Percentiles rank a stretch among this genome's conserved stretches.
These are phyloP conservation scores for Lichenothelia convexa DNA, from an alignment of 495 filamentous ascomycete species.

Conservation along the genomic window DNA sequence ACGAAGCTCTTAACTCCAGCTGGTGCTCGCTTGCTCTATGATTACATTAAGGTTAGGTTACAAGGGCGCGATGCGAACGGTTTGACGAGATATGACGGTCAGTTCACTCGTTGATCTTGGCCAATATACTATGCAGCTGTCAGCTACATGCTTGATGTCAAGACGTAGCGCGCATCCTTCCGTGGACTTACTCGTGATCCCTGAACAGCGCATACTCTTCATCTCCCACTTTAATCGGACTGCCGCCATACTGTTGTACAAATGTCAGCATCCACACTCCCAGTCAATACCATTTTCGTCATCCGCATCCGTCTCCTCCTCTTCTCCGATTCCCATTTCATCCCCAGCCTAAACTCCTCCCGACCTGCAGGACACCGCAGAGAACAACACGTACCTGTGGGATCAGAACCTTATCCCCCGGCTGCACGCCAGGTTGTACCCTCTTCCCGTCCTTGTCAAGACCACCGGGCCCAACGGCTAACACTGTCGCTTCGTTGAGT, in stretches of 20 bases:
- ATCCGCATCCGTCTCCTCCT: slow-evolving; percentile 3
- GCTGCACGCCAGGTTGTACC: slow-evolving; percentile 55
- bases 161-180: slow-evolving; percentile 8
- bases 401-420: slow-evolving; percentile 89
- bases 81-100: too few species aligned
- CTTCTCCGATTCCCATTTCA: background rate
- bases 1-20: too few species aligned
- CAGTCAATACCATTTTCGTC: background rate
- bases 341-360: slow-evolving; percentile 3
- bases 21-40: too few species aligned
- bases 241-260: slow-evolving; percentile 64
- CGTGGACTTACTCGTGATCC: slow-evolving; percentile 84
- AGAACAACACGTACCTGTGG: slow-evolving; percentile 54
- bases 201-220: slow-evolving; percentile 92
- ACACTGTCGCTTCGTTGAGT: slow-evolving; percentile 87
- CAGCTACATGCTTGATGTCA: slow-evolving; percentile 3
- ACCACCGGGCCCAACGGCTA: slow-evolving; percentile 82
- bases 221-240: slow-evolving; percentile 90
- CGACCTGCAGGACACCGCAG: background rate
- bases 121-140: slow-evolving; percentile 20
- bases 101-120: slow-evolving; percentile 32
- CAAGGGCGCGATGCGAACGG: too few species aligned
- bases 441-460: slow-evolving; percentile 77
- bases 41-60: too few species aligned
- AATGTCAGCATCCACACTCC: slow-evolving; percentile 18